Evolutionary conservation across 2,329 filamentous ascomycete genomes (phyloP), one percentile per base, ranked within the genome.

Genomic region (Huntiella bhutanensis): DNA sequence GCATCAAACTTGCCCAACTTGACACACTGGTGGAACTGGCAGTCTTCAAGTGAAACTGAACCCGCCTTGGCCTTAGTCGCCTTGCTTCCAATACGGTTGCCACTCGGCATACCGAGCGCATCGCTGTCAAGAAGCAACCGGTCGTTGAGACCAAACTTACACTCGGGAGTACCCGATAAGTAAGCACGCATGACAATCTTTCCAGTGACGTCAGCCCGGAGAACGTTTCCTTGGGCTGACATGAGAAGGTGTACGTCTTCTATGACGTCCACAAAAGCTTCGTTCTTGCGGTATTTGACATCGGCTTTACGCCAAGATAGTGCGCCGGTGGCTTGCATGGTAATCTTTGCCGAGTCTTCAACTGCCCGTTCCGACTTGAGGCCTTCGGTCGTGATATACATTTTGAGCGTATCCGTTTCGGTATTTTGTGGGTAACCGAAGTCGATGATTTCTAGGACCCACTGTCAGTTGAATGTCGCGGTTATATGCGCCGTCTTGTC

Each of bases 311-410:
- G 77, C 91, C 92, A 98, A 41, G 91, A 96, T 37, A 95, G 72
- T 4, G 91, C 91, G 36, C 92, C 91, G 0, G 91, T 98, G 10
- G 91, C 92, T 67, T 98, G 91, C 87, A 96, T 95, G 19, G 91
- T 98, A 63, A 98, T 98, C 61, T 88, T 91, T 54, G 86, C 88
- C 43, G 88, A 95, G 62, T 98, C 88, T 60, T 94, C 84, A 64
- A 78, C 80, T 54, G 73, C 78, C 54, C 77, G 69, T 61, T 86
- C 86, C 32, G 86, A 92, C 64, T 95, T 95, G 64, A 98, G 88
- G 49, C 91, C 91, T 66, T 98, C 91, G 33, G 91, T 98, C 38
- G 92, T 98, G 58, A 98, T 98, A 70, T 98, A 98, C 88, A 96
- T 96, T 66, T 98, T 98, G 56, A 98, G 70, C 12, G 91, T 96